Conservation (phyloP, 345 rosid species). For the Lepidium africanum region DNA sequence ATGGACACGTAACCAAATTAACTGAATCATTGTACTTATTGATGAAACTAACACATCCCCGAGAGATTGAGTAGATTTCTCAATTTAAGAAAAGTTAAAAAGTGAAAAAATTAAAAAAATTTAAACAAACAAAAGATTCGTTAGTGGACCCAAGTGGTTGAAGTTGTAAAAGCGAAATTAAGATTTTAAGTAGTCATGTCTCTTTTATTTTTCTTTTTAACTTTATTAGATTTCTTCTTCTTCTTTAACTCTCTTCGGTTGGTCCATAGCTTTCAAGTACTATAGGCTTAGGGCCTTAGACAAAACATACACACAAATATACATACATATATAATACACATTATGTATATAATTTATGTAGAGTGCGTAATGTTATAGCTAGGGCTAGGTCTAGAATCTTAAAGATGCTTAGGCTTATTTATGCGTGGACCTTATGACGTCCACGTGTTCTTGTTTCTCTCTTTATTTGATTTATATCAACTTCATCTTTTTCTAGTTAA, state of each 20-base stretch:
- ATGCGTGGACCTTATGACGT: slow-evolving; percentile 11
- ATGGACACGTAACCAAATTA: neutral
- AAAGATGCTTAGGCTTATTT: slow-evolving; percentile 4
- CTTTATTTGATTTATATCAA: neutral
- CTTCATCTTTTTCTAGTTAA: neutral
- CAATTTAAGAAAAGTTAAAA: neutral
- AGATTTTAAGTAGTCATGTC: slow-evolving; percentile 10
- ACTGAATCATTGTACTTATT: neutral
- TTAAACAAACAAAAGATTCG: slow-evolving; percentile 7
- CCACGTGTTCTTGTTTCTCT: slow-evolving; percentile 1
- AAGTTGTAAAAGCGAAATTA: slow-evolving; percentile 14
- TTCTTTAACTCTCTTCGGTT: slow-evolving; percentile 20
- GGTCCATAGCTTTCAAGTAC: slow-evolving; percentile 21
- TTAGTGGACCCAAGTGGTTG: slow-evolving; percentile 19
- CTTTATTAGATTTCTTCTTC: slow-evolving; percentile 19
- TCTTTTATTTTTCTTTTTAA: neutral
- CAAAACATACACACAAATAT: neutral
- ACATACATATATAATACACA: neutral
- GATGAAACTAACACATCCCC: slow-evolving; percentile 11
- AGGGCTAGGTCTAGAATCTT: neutral
- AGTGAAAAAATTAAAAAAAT: neutral
- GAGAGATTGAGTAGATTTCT: slow-evolving; percentile 5
- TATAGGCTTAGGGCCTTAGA: neutral
- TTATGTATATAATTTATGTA: neutral
- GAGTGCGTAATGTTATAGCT: slow-evolving; percentile 6